Evolutionary conservation across 2,329 filamentous ascomycete genomes (phyloP).

Genomic region (Colletotrichum costaricense): DNA sequence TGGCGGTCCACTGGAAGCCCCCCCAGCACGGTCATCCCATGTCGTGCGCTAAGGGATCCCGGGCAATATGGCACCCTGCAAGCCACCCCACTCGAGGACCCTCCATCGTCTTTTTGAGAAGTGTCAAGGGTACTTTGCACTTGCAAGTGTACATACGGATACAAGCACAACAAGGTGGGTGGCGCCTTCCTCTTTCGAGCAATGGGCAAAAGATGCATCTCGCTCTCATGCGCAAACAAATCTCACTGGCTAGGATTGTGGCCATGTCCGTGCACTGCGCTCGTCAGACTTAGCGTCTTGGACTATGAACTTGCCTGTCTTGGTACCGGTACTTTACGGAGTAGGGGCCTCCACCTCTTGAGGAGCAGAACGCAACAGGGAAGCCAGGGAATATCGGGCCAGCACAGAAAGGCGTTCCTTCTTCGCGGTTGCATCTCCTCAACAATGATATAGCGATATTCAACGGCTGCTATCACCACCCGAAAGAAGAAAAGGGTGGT

Average conservation of each 20-base stretch:
- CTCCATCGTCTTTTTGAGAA: neutral
- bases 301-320: neutral
- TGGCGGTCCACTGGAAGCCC: conserved; percentile 28
- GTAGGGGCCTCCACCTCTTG: too few species aligned
- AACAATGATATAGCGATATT: conserved; percentile 8
- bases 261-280: conserved; percentile 29
- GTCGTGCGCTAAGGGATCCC: conserved; percentile 26
- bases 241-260: conserved; percentile 16
- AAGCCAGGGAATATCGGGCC: conserved; percentile 9
- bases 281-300: conserved; percentile 29
- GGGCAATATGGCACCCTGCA: neutral
- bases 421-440: neutral
- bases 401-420: conserved; percentile 13
- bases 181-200: neutral
- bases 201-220: conserved; percentile 4
- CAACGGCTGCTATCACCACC: conserved; percentile 21
- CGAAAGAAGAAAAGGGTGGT: neutral
- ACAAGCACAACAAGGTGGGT: neutral
- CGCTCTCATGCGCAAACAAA: neutral
- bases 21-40: conserved; percentile 27
- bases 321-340: neutral
- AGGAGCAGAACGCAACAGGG: neutral
- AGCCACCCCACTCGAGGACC: conserved; percentile 12
- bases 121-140: neutral
- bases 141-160: too few species aligned